Percentiles rank a stretch among this genome's conserved stretches.
Evolutionary conservation across 345 rosid species (phyloP).

Genomic region (Euphorbia tirucalli): DNA sequence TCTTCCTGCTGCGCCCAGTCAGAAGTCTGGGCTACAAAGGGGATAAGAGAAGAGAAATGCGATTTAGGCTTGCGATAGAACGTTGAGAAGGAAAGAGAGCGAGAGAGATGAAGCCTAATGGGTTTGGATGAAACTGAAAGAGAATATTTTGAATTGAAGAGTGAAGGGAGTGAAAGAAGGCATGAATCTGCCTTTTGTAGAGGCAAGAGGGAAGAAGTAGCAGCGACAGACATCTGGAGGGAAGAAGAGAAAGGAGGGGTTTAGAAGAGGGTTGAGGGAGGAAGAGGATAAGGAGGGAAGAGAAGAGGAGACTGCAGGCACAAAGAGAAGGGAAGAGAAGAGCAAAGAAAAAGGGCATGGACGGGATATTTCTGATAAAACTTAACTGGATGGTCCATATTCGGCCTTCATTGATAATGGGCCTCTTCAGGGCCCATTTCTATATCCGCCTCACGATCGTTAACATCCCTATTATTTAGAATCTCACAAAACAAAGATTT

Average conservation of each 20-base stretch:
- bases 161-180: slow-evolving; percentile 43
- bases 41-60: slow-evolving; percentile 37
- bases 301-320: not conserved
- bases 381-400: not conserved
- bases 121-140: slow-evolving; percentile 32
- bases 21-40: slow-evolving; percentile 61
- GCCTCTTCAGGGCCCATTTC: slow-evolving; percentile 35
- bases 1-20: slow-evolving; percentile 33
- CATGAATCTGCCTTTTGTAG: slow-evolving; percentile 59
- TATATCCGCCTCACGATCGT: slow-evolving; percentile 47
- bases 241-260: slow-evolving; percentile 15
- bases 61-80: slow-evolving; percentile 41
- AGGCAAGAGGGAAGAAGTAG: slow-evolving; percentile 46
- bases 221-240: slow-evolving; percentile 40
- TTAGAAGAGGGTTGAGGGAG: slow-evolving; percentile 16
- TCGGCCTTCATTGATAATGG: slow-evolving; percentile 2
- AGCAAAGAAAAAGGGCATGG: not conserved
- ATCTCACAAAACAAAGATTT: too few species aligned
- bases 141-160: slow-evolving; percentile 31
- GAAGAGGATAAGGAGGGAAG: slow-evolving; percentile 26
- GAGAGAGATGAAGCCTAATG: slow-evolving; percentile 26
- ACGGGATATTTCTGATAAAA: not conserved
- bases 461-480: too few species aligned
- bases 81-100: slow-evolving; percentile 13
- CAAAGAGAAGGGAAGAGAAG: not conserved